These are phyloP conservation scores for Pisolithus microcarpus DNA, from an alignment of 768 basidiomycete genomes.

Conservation along the genomic window DNA sequence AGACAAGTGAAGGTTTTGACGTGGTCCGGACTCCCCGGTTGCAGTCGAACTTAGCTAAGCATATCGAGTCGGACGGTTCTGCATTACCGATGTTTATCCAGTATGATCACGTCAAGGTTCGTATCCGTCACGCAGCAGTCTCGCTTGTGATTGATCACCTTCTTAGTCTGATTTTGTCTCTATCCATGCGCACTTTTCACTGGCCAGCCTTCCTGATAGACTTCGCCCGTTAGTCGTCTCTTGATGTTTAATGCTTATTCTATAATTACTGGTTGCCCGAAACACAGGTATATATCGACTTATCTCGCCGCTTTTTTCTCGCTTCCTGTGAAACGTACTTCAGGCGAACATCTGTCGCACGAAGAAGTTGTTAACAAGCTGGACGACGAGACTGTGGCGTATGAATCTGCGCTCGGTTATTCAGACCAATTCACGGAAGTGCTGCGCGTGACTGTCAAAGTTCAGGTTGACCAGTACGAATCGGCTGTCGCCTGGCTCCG, in stretches of 20 bases:
- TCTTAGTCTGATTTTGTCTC: slow-evolving; percentile 86
- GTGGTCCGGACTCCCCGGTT: slow-evolving; percentile 20
- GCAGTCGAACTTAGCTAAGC: slow-evolving; percentile 44
- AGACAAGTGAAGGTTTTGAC: slow-evolving; percentile 46
- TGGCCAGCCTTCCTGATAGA: slow-evolving; percentile 60
- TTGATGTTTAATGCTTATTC: not conserved
- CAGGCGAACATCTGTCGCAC: slow-evolving; percentile 66
- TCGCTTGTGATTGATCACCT: not conserved
- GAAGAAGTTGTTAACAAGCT: slow-evolving; percentile 90
- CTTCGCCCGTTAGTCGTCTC: slow-evolving; percentile 52
- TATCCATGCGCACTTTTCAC: slow-evolving; percentile 71
- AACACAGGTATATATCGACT: slow-evolving; percentile 59
- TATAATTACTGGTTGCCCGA: slow-evolving; percentile 4
- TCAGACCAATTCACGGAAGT: slow-evolving; percentile 65
- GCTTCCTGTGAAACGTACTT: slow-evolving; percentile 65
- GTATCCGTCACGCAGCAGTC: not conserved
- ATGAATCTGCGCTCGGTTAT: slow-evolving; percentile 65
- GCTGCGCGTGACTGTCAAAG: slow-evolving; percentile 72
- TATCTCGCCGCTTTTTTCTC: slow-evolving; percentile 86
- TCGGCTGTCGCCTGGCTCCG: slow-evolving; percentile 79
- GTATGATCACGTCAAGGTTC: slow-evolving; percentile 87
- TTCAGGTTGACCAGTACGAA: slow-evolving; percentile 74
- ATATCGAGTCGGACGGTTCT: slow-evolving; percentile 62
- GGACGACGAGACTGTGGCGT: slow-evolving; percentile 86
- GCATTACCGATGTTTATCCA: slow-evolving; percentile 83